Conservation (phyloP, 2,329 filamentous ascomycete species). For the Talaromyces verruculosus region DNA sequence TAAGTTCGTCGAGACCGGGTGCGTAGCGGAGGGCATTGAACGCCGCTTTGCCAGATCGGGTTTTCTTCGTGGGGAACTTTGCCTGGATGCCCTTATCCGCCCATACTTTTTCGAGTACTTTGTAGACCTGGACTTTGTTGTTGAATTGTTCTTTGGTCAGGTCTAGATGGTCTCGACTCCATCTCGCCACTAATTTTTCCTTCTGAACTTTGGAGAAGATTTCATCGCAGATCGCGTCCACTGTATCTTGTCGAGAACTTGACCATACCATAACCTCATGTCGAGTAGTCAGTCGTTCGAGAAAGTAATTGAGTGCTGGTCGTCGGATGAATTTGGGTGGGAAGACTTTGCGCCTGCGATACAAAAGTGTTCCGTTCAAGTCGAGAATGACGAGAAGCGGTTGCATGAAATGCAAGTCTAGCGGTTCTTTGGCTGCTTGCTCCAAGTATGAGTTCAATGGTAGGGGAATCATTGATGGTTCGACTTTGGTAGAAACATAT, state of each 20-base stretch:
- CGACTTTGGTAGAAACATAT: not conserved
- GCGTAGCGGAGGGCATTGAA: not conserved
- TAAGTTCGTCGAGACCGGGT: not conserved
- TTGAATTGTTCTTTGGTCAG: conserved; percentile 66
- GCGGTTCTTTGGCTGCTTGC: conserved; percentile 51
- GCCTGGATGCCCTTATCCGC: conserved; percentile 44
- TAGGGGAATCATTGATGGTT: conserved; percentile 53
- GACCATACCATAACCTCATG: conserved; percentile 90
- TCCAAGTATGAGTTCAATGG: conserved; percentile 63
- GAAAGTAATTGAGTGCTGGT: conserved; percentile 66
- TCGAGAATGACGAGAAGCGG: conserved; percentile 82
- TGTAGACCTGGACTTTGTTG: conserved; percentile 80
- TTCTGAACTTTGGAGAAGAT: conserved; percentile 61
- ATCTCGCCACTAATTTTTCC: conserved; percentile 63
- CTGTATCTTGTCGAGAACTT: conserved; percentile 73
- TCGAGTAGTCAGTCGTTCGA: conserved; percentile 69
- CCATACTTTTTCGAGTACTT: conserved; percentile 77
- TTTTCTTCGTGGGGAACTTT: conserved; percentile 39
- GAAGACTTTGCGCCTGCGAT: conserved; percentile 59
- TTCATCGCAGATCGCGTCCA: conserved; percentile 56
- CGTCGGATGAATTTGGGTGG: conserved; percentile 63
- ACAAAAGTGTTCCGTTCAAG: conserved; percentile 86
- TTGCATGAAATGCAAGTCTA: conserved; percentile 50
- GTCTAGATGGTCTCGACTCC: conserved; percentile 75
- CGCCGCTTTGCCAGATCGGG: not conserved